Evolutionary conservation across 176 grass and related monocot species (phyloP).

Genomic region (Triticum urartu): DNA sequence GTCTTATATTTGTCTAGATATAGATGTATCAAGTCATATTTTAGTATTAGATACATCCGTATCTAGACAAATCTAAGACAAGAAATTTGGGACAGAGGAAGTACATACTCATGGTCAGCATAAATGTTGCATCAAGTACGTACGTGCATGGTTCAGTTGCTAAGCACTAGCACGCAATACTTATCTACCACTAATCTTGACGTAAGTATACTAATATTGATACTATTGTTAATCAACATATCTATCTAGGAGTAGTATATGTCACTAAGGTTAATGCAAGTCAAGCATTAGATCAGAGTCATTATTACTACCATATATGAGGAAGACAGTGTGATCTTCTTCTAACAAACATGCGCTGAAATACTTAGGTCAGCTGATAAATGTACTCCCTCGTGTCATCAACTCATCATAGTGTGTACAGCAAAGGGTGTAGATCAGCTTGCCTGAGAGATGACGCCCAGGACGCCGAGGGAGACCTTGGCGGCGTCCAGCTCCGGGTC

Average conservation of each 20-base stretch:
- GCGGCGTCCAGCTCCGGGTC: constrained; percentile 44
- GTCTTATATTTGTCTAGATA: too few species aligned
- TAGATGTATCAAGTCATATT: too few species aligned
- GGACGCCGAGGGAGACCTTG: background rate
- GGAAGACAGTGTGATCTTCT: background rate
- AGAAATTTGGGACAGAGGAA: too few species aligned
- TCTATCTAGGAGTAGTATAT: too few species aligned
- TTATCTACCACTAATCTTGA: too few species aligned
- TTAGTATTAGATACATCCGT: too few species aligned
- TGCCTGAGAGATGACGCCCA: constrained; percentile 64
- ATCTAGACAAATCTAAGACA: too few species aligned
- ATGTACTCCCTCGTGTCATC: background rate
- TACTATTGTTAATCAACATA: too few species aligned
- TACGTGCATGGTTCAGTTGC: background rate
- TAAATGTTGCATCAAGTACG: too few species aligned
- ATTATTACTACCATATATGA: background rate
- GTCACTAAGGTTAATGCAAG: background rate
- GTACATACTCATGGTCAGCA: too few species aligned
- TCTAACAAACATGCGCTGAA: background rate
- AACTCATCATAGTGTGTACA: background rate
- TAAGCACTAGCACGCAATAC: background rate
- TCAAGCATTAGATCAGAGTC: background rate
- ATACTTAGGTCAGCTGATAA: background rate
- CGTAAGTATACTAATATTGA: too few species aligned
- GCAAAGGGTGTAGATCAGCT: background rate